These are phyloP conservation scores for Ramularia collo-cygni DNA, from an alignment of 2,329 filamentous ascomycete species.

Conservation along the genomic window DNA sequence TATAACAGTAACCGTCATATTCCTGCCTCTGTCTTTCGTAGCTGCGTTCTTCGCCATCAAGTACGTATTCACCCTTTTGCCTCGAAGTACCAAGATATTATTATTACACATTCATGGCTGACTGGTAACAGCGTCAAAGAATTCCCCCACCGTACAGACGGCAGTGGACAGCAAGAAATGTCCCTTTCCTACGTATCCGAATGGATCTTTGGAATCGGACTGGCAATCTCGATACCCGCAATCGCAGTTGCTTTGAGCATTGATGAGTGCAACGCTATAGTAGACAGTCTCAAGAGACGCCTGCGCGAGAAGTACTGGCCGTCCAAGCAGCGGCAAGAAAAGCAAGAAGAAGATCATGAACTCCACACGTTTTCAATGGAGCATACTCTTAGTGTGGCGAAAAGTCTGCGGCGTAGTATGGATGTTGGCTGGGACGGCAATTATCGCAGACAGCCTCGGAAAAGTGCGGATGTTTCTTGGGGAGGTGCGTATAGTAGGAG, in stretches of 20 bases:
- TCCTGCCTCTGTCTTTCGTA: conserved; percentile 51
- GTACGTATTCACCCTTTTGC: too few relatives aligned
- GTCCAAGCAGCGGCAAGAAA: background rate
- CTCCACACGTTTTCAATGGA: conserved; percentile 9
- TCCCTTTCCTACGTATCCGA: conserved; percentile 44
- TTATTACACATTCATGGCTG: too few relatives aligned
- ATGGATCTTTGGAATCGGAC: conserved; percentile 51
- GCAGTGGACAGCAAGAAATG: conserved; percentile 16
- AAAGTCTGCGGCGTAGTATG: conserved; percentile 14
- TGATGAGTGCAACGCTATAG: conserved; percentile 10
- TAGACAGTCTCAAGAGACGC: background rate
- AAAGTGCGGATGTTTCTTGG: conserved; percentile 5
- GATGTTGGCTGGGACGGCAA: conserved; percentile 12
- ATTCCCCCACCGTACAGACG: conserved; percentile 34
- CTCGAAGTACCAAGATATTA: too few relatives aligned
- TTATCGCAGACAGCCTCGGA: conserved; percentile 5
- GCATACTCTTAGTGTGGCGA: conserved; percentile 11
- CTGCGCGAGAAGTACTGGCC: background rate
- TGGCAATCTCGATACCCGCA: conserved; percentile 44
- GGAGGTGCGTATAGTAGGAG: background rate
- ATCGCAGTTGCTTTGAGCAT: conserved; percentile 17
- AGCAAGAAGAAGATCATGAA: background rate
- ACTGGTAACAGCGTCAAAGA: conserved; percentile 39
- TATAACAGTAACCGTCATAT: conserved; percentile 47
- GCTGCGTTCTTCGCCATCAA: conserved; percentile 51